phyloP scores from a whole-genome alignment of 768 basidiomycete species.

The Cyclocybe cylindracea region DNA sequence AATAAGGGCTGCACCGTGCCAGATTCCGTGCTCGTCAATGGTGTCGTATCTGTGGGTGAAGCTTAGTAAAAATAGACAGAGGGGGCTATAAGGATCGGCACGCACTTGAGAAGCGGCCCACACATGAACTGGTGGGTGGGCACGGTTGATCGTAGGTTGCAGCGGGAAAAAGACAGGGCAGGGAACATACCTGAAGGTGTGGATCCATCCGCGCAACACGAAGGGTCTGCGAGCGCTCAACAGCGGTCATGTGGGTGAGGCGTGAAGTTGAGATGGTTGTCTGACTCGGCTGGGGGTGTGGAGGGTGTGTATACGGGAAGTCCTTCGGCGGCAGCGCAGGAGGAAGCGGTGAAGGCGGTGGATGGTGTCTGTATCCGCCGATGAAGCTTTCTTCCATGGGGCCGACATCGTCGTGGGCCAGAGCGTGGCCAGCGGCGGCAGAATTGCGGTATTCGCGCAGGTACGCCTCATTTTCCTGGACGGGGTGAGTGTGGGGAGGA shows the following conservation, averaged over 20 bases:
- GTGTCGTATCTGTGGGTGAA: constrained; percentile 72
- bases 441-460: constrained; percentile 27
- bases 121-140: constrained; percentile 69
- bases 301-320: constrained; percentile 19
- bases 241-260: constrained; percentile 54
- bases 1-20: constrained; percentile 87
- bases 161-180: constrained; percentile 3
- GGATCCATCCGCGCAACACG: constrained; percentile 73
- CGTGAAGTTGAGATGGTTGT: constrained; percentile 35
- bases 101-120: constrained; percentile 73
- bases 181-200: constrained; percentile 57
- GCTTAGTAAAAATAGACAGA: constrained; percentile 1
- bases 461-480: constrained; percentile 34
- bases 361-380: constrained; percentile 50
- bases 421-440: constrained; percentile 42
- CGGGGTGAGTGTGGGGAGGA: constrained; percentile 2
- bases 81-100: constrained; percentile 2
- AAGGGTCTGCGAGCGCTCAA: constrained; percentile 64
- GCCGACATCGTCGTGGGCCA: constrained; percentile 55
- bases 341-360: constrained; percentile 41
- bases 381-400: constrained; percentile 66
- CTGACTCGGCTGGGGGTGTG: constrained; percentile 22
- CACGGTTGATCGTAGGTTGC: background rate
- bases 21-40: constrained; percentile 71
- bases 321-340: constrained; percentile 54